phyloP scores from a whole-genome alignment of 179 eudicot species.

The Patellifolia procumbens region DNA sequence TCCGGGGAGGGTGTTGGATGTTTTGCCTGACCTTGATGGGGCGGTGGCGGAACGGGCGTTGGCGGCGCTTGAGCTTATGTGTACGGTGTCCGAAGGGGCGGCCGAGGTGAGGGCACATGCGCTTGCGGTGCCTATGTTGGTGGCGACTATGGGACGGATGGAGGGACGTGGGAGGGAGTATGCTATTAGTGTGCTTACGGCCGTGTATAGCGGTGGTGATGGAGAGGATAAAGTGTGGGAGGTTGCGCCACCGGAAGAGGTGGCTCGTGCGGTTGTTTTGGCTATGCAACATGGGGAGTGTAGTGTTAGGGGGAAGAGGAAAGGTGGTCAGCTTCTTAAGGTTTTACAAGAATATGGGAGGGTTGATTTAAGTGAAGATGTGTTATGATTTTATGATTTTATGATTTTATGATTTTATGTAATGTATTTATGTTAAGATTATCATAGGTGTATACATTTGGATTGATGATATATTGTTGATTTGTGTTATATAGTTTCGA shows the following conservation, averaged over 20 bases:
- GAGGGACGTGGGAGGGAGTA: slow-evolving; percentile 76
- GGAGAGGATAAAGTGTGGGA: slow-evolving; percentile 32
- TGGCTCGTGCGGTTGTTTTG: slow-evolving; percentile 79
- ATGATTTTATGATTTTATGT: too few species aligned
- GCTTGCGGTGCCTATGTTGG: slow-evolving; percentile 85
- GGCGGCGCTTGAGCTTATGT: slow-evolving; percentile 80
- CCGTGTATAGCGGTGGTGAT: slow-evolving; percentile 43
- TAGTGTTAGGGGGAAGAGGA: slow-evolving; percentile 75
- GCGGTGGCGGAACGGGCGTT: slow-evolving; percentile 76
- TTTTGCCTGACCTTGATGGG: slow-evolving; percentile 66
- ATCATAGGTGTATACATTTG: too few species aligned
- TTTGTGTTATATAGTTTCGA: neutral
- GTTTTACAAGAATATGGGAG: slow-evolving; percentile 53
- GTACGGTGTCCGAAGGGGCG: slow-evolving; percentile 75
- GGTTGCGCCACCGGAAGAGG: slow-evolving; percentile 78
- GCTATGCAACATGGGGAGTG: slow-evolving; percentile 90
- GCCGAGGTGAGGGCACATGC: slow-evolving; percentile 79
- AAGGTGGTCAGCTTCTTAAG: slow-evolving; percentile 79
- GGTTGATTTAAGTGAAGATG: slow-evolving; percentile 57
- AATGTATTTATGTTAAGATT: too few species aligned
- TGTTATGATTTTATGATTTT: too few species aligned
- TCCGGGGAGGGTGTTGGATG: slow-evolving; percentile 71
- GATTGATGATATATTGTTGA: neutral
- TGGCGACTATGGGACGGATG: slow-evolving; percentile 74
- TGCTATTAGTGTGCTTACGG: slow-evolving; percentile 69